Base-by-base conservation (phyloP, 305 asterid species). In the Withania somnifera region DNA sequence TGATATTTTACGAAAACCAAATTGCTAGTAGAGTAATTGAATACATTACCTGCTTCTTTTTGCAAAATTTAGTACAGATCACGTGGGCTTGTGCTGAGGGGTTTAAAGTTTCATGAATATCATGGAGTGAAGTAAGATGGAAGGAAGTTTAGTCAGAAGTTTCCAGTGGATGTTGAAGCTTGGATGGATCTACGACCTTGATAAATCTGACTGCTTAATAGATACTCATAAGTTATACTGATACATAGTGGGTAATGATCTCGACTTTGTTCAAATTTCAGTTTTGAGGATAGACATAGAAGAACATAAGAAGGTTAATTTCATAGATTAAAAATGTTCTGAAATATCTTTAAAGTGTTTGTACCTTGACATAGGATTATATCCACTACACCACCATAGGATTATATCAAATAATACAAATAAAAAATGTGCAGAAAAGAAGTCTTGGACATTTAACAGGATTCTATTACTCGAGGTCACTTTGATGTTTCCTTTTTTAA, bases 81-180 rank as follows among this genome's bases (percentile, higher is more conserved):
- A 28, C 36, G 83, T 81, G 52, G 96, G 86, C 97, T 95, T 67
- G 97, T 95, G n/a, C 79, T 95, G 11, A 91, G 97, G 88, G 98
- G 99, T 61, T 85, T 95, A 20, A 92, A 89, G 88, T 95, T 94
- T 89, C 98, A 94, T 51, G 99, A 97, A 30, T 95, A 82, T 87
- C 99, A 95, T 76, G 99, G 99, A 40, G 99, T 93, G 85, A 90
- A 92, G 89, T 92, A 88, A 17, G 97, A 94, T 85, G 99, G 94
- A 79, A 91, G 85, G 86, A 90, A 81, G 77, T 86, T 94, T 78
- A 97, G 99, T 50, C 98, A 93, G 89, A 96, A 96, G 84, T 94
- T 96, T 86, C 45, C 90, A 86, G 83, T 96, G 50, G 99, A 96
- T 78, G 87, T 96, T 5, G 99, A 96, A 89, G 97, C 94, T 77